Conservation (phyloP, 2,329 filamentous ascomycete genomes). For the Hirsutella thompsonii region DNA sequence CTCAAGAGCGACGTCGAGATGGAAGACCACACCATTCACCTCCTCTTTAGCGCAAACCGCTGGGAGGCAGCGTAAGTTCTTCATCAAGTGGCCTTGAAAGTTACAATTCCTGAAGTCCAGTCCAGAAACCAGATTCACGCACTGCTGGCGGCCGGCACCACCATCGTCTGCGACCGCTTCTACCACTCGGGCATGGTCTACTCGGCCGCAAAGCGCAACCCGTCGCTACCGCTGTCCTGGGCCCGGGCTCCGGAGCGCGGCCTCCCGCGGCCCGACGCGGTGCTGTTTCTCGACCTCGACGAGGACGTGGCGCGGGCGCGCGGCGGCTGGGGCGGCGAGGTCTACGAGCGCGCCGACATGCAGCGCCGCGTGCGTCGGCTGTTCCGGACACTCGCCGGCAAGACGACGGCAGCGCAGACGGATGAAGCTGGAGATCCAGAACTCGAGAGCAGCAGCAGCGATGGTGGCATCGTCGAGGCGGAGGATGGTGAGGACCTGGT, state of each 20-base stretch:
- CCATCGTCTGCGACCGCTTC: conserved; percentile 81
- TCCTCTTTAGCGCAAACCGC: conserved; percentile 81
- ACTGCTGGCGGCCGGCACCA: conserved; percentile 52
- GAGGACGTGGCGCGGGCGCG: conserved; percentile 58
- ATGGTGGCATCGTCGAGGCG: conserved; percentile 15
- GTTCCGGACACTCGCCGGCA: conserved; percentile 37
- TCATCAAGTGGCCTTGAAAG: background rate
- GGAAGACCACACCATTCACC: conserved; percentile 81
- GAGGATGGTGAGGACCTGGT: conserved; percentile 39
- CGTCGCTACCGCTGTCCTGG: conserved; percentile 60
- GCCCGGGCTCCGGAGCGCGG: conserved; percentile 75
- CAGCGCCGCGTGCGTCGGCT: conserved; percentile 66
- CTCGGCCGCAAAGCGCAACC: conserved; percentile 73
- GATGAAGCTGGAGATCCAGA: too few species aligned
- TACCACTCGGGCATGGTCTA: conserved; percentile 94
- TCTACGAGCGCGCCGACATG: conserved; percentile 77
- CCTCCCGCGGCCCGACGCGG: conserved; percentile 74
- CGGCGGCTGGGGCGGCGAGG: conserved; percentile 80
- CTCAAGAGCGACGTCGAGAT: conserved; percentile 59
- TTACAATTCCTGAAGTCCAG: too few species aligned
- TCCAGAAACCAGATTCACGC: conserved; percentile 37
- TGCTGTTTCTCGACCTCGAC: conserved; percentile 75
- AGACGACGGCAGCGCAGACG: conserved; percentile 14
- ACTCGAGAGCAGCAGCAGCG: too few species aligned
- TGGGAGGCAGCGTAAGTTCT: conserved; percentile 57